phyloP scores from a whole-genome alignment of 2,329 filamentous ascomycete genomes.

The Didymella glomerata region DNA sequence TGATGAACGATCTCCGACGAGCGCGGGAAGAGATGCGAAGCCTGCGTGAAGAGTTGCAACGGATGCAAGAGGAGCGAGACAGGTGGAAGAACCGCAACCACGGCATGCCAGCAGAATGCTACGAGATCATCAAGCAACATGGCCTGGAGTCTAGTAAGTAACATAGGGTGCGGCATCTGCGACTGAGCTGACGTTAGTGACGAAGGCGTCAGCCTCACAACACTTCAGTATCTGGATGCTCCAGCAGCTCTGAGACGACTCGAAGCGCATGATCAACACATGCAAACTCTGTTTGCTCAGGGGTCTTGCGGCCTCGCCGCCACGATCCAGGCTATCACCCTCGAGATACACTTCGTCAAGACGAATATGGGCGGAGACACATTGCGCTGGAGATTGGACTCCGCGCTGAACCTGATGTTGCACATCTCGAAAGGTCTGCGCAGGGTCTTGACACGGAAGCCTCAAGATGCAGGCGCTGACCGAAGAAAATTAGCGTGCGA shows the following conservation, averaged over 20 bases:
- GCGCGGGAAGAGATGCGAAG: constrained; percentile 8
- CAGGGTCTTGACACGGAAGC: not conserved
- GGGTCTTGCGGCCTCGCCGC: constrained; percentile 6
- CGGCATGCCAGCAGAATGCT: constrained; percentile 8
- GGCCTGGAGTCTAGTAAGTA: constrained; percentile 2
- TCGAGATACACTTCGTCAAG: constrained; percentile 12
- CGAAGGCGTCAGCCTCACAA: constrained; percentile 8
- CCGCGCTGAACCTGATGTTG: constrained; percentile 12
- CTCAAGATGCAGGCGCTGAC: not conserved
- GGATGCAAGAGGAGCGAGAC: constrained; percentile 4
- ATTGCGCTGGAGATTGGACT: constrained; percentile 15
- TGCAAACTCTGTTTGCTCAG: constrained; percentile 8
- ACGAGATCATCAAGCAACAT: constrained; percentile 10
- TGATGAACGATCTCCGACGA: not conserved
- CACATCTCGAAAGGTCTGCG: constrained; percentile 9
- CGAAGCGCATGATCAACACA: constrained; percentile 12
- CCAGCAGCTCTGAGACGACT: constrained; percentile 9
- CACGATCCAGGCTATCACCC: constrained; percentile 2
- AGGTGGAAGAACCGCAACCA: constrained; percentile 12
- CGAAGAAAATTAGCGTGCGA: not conserved
- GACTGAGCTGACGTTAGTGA: not conserved
- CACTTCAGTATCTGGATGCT: constrained; percentile 6
- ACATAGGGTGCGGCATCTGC: not conserved
- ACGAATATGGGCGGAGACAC: constrained; percentile 8
- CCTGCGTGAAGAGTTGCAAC: constrained; percentile 10